phyloP scores from a whole-genome alignment of 306 rosid species.

The Pueraria montana region DNA sequence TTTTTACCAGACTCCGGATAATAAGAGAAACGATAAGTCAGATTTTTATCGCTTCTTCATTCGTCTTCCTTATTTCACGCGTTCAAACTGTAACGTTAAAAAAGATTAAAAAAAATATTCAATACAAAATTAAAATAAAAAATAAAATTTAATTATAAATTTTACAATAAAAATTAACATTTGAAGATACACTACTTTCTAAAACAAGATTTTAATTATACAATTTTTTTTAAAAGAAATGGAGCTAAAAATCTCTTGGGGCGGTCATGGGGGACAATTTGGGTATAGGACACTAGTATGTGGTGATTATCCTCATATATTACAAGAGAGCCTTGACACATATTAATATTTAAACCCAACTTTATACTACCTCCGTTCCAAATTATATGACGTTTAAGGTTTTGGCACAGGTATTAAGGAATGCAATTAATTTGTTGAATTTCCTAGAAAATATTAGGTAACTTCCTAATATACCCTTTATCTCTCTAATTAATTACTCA shows the following conservation, averaged over 20 bases:
- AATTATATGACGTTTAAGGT: no score
- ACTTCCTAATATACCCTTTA: no score
- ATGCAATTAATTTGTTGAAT: no score
- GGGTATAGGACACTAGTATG: conserved; percentile 28
- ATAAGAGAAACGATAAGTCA: not conserved
- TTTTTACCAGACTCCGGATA: not conserved
- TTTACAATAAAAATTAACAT: not conserved
- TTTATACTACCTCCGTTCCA: no score
- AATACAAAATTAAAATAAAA: not conserved
- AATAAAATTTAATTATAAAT: not conserved
- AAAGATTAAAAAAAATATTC: not conserved
- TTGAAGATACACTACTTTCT: not conserved
- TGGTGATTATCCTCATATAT: conserved; percentile 22
- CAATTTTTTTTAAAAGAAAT: not conserved
- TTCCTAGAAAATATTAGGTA: no score
- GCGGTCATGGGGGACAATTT: conserved; percentile 34
- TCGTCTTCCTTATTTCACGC: not conserved
- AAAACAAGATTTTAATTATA: not conserved
- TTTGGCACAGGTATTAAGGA: no score
- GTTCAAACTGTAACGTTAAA: not conserved
- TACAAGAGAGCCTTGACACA: conserved; percentile 1
- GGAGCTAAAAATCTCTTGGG: not conserved
- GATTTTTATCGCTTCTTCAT: not conserved
- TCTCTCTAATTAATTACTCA: no score
- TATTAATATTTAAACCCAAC: not conserved